Base-by-base conservation (phyloP, 306 rosid species). In the Acacia acuminata region DNA sequence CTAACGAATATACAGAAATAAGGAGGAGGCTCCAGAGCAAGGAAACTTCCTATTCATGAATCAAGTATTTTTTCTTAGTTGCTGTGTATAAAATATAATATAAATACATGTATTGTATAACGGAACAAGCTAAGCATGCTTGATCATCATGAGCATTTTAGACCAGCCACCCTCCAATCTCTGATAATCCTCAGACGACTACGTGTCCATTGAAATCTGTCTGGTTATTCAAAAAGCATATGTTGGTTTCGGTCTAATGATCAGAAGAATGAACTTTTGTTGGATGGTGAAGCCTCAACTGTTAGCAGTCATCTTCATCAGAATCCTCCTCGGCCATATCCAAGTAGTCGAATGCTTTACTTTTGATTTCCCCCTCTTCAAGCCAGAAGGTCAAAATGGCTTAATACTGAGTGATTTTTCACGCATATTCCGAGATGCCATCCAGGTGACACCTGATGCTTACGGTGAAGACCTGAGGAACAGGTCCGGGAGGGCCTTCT, bases 381-480 rank as follows among this genome's bases (percentile, higher is more conserved):
- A 71, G 16, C 66, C 7, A 69, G 1, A 74, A 8, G 50, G 65
- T 43, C 43, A 12, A 0, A 0, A 11, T 10, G 3, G 66, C 0
- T 73, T 83, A 22, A 2, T 43, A 0, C 66, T 77, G 7, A 75
- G 53, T 32, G 0, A 20, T 0, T 15, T 65, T 19, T 83, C 91
- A 13, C 25, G 25, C 32, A 38, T 85, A 56, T 40, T 38, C 36
- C 2, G 53, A 3, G 22, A 17, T 7, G 84, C 91, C 14, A 88
- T 88, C 69, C 89, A 88, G 83, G 73, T 88, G 24, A 85, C 91
- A n/a, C 91, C 81, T 0, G 91, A 88, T 81, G 79, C 77, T 2
- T 60, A 63, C 16, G 84, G 81, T 0, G 8, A 0, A 9, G 69
- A 71, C 56, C 24, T 71, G 66, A 20, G 0, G 0, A 6, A 85